Conservation (phyloP, 2,329 filamentous ascomycete species). For the Paecilomyces formosus region DNA sequence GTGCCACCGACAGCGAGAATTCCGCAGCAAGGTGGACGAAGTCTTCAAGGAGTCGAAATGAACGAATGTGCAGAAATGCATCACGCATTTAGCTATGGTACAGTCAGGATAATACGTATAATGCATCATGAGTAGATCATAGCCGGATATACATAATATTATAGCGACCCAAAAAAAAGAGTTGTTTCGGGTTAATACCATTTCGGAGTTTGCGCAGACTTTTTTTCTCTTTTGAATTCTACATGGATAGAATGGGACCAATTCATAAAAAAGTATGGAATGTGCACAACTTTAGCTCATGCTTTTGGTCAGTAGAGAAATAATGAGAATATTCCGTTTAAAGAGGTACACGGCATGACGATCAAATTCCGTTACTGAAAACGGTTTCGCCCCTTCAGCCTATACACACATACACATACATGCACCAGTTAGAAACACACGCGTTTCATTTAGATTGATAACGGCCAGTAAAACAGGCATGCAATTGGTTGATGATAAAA, state of each 20-base stretch:
- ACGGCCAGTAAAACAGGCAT: background rate
- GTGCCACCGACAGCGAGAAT: slow-evolving; percentile 75
- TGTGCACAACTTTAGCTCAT: no score
- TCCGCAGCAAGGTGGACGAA: slow-evolving; percentile 70
- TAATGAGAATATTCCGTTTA: background rate
- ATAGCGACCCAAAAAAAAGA: background rate
- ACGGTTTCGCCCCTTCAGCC: no score
- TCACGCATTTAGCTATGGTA: background rate
- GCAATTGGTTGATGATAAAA: background rate
- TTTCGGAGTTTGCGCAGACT: background rate
- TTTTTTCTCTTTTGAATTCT: background rate
- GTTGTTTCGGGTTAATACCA: background rate
- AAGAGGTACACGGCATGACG: no score
- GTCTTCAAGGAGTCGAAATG: slow-evolving; percentile 39
- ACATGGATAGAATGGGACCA: no score
- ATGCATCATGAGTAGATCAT: background rate
- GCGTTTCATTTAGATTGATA: background rate
- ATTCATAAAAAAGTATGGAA: no score
- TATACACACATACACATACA: background rate
- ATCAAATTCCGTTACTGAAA: no score
- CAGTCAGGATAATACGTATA: background rate
- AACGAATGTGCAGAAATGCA: background rate
- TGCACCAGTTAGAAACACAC: no score
- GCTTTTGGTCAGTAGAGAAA: background rate
- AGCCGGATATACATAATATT: background rate